Conservation (phyloP, 805 yeast genomes). For the Saccharomycopsis fermentans region DNA sequence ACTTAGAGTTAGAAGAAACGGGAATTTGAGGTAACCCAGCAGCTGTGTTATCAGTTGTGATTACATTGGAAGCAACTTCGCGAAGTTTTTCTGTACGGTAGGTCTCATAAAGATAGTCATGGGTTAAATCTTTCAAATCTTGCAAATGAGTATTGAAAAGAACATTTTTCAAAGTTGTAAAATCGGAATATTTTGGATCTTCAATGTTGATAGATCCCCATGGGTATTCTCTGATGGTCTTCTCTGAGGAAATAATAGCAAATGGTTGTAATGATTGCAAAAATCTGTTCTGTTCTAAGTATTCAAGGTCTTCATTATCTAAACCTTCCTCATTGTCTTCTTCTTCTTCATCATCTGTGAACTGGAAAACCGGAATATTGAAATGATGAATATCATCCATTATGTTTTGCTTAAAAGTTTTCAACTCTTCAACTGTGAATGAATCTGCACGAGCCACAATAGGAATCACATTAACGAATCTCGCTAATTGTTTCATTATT, state of each 20-base stretch:
- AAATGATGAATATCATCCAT: slow-evolving; percentile 52
- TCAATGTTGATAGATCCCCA: slow-evolving; percentile 61
- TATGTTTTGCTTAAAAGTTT: slow-evolving; percentile 48
- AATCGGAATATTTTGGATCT: slow-evolving; percentile 43
- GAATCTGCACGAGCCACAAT: slow-evolving; percentile 63
- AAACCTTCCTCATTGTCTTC: slow-evolving; percentile 63
- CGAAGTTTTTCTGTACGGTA: slow-evolving; percentile 57
- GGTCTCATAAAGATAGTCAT: slow-evolving; percentile 52
- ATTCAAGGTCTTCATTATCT: slow-evolving; percentile 57
- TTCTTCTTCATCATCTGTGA: slow-evolving; percentile 60
- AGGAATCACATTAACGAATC: slow-evolving; percentile 66
- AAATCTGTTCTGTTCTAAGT: slow-evolving; percentile 58
- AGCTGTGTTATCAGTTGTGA: background rate
- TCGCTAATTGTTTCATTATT: slow-evolving; percentile 60
- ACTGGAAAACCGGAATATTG: slow-evolving; percentile 67
- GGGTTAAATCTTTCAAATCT: slow-evolving; percentile 56
- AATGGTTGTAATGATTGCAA: slow-evolving; percentile 64
- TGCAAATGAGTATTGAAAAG: slow-evolving; percentile 51
- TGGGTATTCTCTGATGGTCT: slow-evolving; percentile 55
- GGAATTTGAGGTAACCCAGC: background rate
- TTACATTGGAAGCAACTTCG: slow-evolving; percentile 32
- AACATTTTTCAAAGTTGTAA: slow-evolving; percentile 44
- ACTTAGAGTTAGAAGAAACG: background rate
- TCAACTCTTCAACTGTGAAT: slow-evolving; percentile 51
- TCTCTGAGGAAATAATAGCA: slow-evolving; percentile 60